phyloP scores from a whole-genome alignment of 2,329 filamentous ascomycete genomes.

The Aspergillus sp. region DNA sequence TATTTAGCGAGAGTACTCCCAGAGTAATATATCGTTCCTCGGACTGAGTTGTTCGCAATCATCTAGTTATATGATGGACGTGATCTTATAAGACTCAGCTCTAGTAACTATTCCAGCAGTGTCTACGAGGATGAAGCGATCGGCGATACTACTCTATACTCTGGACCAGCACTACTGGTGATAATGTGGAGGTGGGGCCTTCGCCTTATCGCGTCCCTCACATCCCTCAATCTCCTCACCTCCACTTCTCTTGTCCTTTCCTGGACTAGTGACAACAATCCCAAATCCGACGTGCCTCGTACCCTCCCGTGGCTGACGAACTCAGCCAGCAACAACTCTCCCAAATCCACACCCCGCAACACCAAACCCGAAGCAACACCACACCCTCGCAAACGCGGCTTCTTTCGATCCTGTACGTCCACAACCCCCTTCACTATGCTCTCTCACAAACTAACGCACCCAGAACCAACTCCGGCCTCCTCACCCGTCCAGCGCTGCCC shows the following conservation, averaged over 20 bases:
- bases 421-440: not conserved
- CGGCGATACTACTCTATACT: too few relatives aligned
- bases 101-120: too few relatives aligned
- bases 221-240: not conserved
- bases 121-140: too few relatives aligned
- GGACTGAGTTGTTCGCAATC: too few relatives aligned
- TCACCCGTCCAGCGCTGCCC: constrained; percentile 48
- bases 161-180: too few relatives aligned
- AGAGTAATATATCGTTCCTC: too few relatives aligned
- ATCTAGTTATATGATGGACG: too few relatives aligned
- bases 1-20: too few relatives aligned
- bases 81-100: too few relatives aligned
- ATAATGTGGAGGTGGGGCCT: constrained; percentile 14
- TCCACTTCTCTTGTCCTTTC: not conserved
- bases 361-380: constrained; percentile 5
- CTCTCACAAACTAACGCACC: not conserved
- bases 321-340: constrained; percentile 8
- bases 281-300: constrained; percentile 47
- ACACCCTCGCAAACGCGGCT: constrained; percentile 21
- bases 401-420: constrained; percentile 33
- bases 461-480: constrained; percentile 47
- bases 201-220: constrained; percentile 11
- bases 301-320: constrained; percentile 46
- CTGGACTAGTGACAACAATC: too few relatives aligned
- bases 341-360: constrained; percentile 13